Evolutionary conservation across 805 yeast species (phyloP), one percentile per base, ranked within the genome.

Genomic region (Yamadazyma laniorum): DNA sequence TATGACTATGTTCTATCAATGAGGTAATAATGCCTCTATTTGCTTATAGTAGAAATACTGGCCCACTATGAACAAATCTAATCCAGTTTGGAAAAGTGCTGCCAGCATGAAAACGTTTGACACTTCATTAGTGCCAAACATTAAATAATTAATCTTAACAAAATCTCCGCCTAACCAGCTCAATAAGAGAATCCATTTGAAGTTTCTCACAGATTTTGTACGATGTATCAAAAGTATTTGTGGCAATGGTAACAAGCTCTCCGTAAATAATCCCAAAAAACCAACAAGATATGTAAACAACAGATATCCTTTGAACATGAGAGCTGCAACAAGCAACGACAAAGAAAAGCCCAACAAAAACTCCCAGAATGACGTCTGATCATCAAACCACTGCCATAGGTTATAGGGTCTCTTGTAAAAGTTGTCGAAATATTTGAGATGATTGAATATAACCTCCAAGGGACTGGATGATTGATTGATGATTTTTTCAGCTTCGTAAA

Each of bases 161-260:
- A 82, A 66, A 61, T 89, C 97, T 40, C 96, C 96, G 43, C 91
- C 82, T 4, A 89, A 66, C 97, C 97, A 89, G 52, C 90, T 82
- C 14, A 88, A 61, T 25, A 89, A 57, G 23, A 89, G 64, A 18
- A 91, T 77, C 35, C 80, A 67, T 51, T 88, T 82, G 64, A 89
- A 89, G 43, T 93, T 91, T 47, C 82, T 82, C 6, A 85, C 79
- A 0, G 87, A 76, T 49, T 79, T 78, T 18, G 82, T 50, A 40
- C 88, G 72, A 53, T 78, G 74, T 33, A 85, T 69, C 44, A 85
- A 62, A n/a, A 86, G 64, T 33, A 85, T 79, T 63, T 86, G 88
- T 12, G 93, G 91, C 44, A 86, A 65, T 14, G 96, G 88, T 48
- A 85, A 65, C 31, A 78, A 70, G 18, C 83, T 79, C 58, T 84